Conservation (phyloP, 176 grass and related monocot species). For the Avena eriantha region DNA sequence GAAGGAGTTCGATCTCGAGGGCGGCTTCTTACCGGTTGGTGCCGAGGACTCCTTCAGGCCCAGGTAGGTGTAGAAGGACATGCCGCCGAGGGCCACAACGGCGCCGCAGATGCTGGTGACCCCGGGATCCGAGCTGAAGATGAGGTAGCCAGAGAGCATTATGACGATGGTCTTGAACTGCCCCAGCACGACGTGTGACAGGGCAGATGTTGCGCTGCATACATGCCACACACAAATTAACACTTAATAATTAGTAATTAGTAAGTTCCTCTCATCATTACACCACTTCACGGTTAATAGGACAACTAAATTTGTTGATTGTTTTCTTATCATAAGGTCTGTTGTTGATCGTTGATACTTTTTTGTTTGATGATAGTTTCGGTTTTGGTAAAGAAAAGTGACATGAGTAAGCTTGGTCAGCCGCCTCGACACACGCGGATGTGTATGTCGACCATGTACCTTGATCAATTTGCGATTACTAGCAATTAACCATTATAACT, state of each 20-base stretch:
- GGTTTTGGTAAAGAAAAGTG: background rate
- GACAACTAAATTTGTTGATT: background rate
- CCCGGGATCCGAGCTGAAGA: slow-evolving; percentile 88
- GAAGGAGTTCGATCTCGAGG: slow-evolving; percentile 48
- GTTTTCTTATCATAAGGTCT: too few relatives aligned
- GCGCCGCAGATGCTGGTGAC: slow-evolving; percentile 75
- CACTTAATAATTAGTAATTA: background rate
- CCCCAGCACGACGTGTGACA: slow-evolving; percentile 88
- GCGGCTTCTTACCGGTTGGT: slow-evolving; percentile 41
- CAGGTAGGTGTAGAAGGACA: slow-evolving; percentile 93
- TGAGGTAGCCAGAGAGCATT: slow-evolving; percentile 76
- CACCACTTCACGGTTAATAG: too few relatives aligned
- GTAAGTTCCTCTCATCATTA: background rate
- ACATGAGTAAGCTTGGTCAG: background rate
- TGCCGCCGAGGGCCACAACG: slow-evolving; percentile 69
- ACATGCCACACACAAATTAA: slow-evolving; percentile 28
- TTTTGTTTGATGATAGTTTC: slow-evolving; percentile 1
- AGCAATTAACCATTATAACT: too few relatives aligned
- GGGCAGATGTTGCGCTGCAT: slow-evolving; percentile 82
- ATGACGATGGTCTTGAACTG: slow-evolving; percentile 95
- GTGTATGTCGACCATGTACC: too few relatives aligned
- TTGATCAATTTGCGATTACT: too few relatives aligned
- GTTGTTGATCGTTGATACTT: too few relatives aligned
- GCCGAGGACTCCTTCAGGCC: slow-evolving; percentile 38
- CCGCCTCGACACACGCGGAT: too few relatives aligned